Evolutionary conservation across 148 eudicot genomes (phyloP).

Genomic region (Rhododendron mucronatum): DNA sequence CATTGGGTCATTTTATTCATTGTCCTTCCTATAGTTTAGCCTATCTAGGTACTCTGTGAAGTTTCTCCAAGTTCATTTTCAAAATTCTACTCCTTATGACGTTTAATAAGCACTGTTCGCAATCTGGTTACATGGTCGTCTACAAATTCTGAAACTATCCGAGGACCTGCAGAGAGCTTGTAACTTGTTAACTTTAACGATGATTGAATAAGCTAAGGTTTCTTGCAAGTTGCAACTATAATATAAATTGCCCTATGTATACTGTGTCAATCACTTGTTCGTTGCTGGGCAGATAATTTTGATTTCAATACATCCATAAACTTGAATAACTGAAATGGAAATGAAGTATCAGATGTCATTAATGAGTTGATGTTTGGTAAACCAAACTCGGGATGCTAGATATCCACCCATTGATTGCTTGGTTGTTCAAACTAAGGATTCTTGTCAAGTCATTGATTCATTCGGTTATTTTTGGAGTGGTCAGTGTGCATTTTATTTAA

Average conservation of each 20-base stretch:
- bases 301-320: not conserved
- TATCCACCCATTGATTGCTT: not conserved
- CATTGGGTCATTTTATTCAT: not conserved
- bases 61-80: not conserved
- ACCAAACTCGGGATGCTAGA: not conserved
- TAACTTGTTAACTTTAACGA: not conserved
- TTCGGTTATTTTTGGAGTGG: not conserved
- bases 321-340: not conserved
- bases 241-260: not conserved
- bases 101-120: not conserved
- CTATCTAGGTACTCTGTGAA: not conserved
- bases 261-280: not conserved
- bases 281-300: not conserved
- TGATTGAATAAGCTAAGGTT: not conserved
- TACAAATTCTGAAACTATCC: not conserved
- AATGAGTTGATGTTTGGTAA: not conserved
- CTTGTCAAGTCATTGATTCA: not conserved
- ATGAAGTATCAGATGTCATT: not conserved
- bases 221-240: slow-evolving; percentile 2
- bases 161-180: not conserved
- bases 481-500: not conserved
- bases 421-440: not conserved
- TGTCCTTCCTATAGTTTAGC: not conserved
- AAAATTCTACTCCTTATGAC: not conserved
- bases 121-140: not conserved